Base-by-base conservation (phyloP, 768 basidiomycete species). In the Leccinellum luteum region DNA sequence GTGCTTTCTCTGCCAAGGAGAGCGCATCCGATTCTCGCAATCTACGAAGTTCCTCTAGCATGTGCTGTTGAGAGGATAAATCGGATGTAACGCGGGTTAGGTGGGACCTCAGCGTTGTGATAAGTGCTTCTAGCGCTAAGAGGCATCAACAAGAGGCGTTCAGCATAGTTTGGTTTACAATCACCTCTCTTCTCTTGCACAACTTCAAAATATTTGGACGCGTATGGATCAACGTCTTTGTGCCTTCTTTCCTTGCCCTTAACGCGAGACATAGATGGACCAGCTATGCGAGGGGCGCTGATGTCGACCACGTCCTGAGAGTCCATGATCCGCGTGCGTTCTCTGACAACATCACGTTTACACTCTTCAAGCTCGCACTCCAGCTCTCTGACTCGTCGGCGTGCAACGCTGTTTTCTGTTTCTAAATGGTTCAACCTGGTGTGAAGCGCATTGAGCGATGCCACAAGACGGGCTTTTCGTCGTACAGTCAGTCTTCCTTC, bases 101-200 rank as follows among this genome's bases (percentile, higher is more conserved):
- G 62, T 96, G 90, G 1, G 82, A 71, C 6, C 89, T 85, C 12
- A 97, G 80, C 0, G 85, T 86, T 3, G 77, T 69, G 52, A 95
- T 87, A 6, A 96, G 76, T 0, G 87, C 83, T 71, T 96, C 94
- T 3, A 97, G 76, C 15, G 90, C 94, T 95, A 41, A 14, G 8
- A 65, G 55, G 28, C 15, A 54, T 65, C 52, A 66, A 56, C n/a
- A 54, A 48, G 14, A 47, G 23, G 17, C 54, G 55, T 50, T 44
- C 14, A 15, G 6, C 1, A 47, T n/a, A 21, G 31, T n/a, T 31
- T 38, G 30, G 38, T 48, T 32, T n/a, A 10, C n/a, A 66, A 72
- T 10, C 51, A 93, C 92, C 91, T 79, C 91, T 91, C 71, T 94
- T 94, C 71, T 94, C 92, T 59, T 91, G 88, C 0, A 95, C 89